These are phyloP conservation scores for Conticribra weissflogii DNA, from an alignment of 108 stramenopile genomes.

Conservation along the genomic window DNA sequence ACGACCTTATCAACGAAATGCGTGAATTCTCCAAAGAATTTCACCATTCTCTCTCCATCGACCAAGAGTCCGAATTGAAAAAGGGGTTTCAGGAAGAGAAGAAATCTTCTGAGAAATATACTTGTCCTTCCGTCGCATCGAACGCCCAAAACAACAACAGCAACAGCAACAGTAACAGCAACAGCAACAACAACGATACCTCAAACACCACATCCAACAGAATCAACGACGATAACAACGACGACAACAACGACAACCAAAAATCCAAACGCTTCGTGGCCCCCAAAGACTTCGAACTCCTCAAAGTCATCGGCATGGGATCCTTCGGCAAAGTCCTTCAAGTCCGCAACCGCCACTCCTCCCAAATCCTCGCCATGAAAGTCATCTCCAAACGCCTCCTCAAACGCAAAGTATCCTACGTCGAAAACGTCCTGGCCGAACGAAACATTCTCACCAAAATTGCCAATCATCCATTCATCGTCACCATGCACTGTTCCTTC, in stretches of 20 bases:
- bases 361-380: constrained; percentile 94
- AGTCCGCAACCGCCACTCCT: constrained; percentile 79
- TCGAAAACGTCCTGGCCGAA: constrained; percentile 90
- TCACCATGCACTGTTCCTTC: constrained; percentile 95
- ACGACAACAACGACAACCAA: neutral
- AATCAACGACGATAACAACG: neutral
- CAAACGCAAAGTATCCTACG: constrained; percentile 74
- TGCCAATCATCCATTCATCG: constrained; percentile 93
- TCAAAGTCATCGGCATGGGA: constrained; percentile 96
- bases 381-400: constrained; percentile 94
- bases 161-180: neutral
- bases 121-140: neutral
- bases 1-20: neutral
- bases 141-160: neutral
- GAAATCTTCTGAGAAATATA: neutral
- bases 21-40: constrained; percentile 4
- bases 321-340: constrained; percentile 98
- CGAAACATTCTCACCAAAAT: constrained; percentile 93
- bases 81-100: neutral
- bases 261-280: constrained; percentile 60
- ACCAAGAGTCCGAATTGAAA: neutral
- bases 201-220: neutral
- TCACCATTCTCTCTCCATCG: constrained; percentile 12
- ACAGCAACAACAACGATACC: neutral
- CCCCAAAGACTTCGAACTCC: constrained; percentile 87